Base-by-base conservation (phyloP, 805 yeast genomes). In the Candida vaughaniae region DNA sequence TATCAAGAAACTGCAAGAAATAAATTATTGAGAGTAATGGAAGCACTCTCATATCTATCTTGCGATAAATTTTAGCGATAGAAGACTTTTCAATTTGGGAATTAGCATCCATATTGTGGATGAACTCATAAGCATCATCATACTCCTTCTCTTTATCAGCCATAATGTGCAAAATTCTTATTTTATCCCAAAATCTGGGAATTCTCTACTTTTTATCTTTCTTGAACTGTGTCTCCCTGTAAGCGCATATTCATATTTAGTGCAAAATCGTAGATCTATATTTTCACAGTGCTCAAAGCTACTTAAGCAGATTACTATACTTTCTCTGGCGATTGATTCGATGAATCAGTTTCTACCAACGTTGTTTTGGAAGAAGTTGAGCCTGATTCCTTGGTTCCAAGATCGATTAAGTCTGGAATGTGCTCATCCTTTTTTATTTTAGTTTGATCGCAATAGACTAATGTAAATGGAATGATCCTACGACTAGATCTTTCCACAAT, bases 1-100 rank as follows among this genome's bases (percentile, higher is more conserved):
- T 80, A 46, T 80, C 85, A 38, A 78, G 57, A 46, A 75, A 76
- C 59, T 78, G 82, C 12, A 78, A 55, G 38, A 78, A 70, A 46
- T 79, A 79, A 10, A 77, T 69, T 25, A 68, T 60, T 45, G 82
- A 74, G 46, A 79, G 53, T 19, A 77, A 55, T 0, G 80, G 67
- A 52, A 77, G 51, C 14, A 79, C 61, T 27, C 69, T 59, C 5
- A 38, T 28, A 52, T 79, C 85, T n/a, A 78, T 57, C 48, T 71
- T 76, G 12, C 58, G 33, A 38, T 45, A 45, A 3, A 45, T 29
- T 26, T 17, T 37, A 27, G 36, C 31, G 37, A 37, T 16, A 8
- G 35, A 18, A 8, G 35, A 18, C n/a, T 7, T 10, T 17, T 31
- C 39, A 19, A 10, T 38, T 22, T n/a, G 26, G 19, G 25, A 33